Conservation (phyloP, 2,329 filamentous ascomycete genomes). For the Fusarium heterosporum region DNA sequence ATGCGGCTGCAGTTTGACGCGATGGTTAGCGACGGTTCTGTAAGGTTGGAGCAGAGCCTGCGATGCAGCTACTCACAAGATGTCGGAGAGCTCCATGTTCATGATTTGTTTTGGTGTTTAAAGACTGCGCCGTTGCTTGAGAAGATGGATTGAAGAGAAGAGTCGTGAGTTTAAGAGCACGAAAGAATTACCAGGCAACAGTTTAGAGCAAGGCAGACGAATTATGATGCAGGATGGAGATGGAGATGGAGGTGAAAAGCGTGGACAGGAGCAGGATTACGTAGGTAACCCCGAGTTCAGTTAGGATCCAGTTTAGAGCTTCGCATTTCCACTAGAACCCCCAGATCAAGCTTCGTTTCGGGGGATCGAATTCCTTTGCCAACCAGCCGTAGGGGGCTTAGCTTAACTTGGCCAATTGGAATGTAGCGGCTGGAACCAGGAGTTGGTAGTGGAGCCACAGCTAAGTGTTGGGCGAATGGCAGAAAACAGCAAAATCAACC, state of each 20-base stretch:
- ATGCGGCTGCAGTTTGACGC: slow-evolving; percentile 75
- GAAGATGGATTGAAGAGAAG: not conserved
- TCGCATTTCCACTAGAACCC: slow-evolving; percentile 1
- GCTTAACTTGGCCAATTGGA: slow-evolving; percentile 5
- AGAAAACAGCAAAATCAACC: slow-evolving; percentile 34
- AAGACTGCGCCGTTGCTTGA: slow-evolving; percentile 27
- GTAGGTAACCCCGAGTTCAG: slow-evolving; percentile 26
- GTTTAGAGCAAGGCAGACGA: slow-evolving; percentile 39
- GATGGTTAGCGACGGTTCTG: slow-evolving; percentile 52
- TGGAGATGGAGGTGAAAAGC: slow-evolving; percentile 42
- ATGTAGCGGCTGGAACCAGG: not conserved
- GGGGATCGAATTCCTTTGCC: slow-evolving; percentile 5
- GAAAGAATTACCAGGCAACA: slow-evolving; percentile 41
- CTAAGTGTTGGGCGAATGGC: slow-evolving; percentile 27
- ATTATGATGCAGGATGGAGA: slow-evolving; percentile 35
- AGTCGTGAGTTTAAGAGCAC: slow-evolving; percentile 18
- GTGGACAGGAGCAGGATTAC: slow-evolving; percentile 36
- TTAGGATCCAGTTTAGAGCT: slow-evolving; percentile 12
- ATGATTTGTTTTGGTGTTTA: slow-evolving; percentile 20
- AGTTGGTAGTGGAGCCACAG: slow-evolving; percentile 13
- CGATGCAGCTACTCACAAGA: slow-evolving; percentile 73
- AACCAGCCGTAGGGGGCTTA: slow-evolving; percentile 23
- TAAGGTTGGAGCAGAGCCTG: not conserved
- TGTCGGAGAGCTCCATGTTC: slow-evolving; percentile 90
- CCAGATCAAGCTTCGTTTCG: slow-evolving; percentile 25